Conservation (phyloP, 2,329 filamentous ascomycete species). For the Alternaria longipes region DNA sequence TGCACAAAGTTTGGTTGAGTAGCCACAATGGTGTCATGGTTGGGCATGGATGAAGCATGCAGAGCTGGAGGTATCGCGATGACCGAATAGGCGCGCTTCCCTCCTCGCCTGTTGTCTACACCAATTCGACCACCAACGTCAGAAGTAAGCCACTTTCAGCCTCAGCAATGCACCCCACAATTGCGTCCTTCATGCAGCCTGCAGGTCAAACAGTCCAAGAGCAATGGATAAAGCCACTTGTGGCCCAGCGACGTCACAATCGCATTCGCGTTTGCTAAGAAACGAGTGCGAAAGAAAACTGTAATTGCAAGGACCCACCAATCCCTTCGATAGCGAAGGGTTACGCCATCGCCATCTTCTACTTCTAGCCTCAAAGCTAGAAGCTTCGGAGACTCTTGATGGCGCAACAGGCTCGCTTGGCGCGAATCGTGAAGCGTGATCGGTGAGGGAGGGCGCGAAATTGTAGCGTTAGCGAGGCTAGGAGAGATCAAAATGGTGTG, state of each 20-base stretch:
- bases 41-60: slow-evolving; percentile 1
- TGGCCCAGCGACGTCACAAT: not conserved
- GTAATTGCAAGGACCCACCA: not conserved
- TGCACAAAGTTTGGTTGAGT: slow-evolving; percentile 1
- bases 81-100: slow-evolving; percentile 7
- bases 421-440: slow-evolving; percentile 17
- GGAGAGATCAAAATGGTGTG: slow-evolving; percentile 11
- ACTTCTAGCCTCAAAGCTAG: slow-evolving; percentile 29
- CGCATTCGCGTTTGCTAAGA: not conserved
- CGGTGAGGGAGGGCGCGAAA: slow-evolving; percentile 16
- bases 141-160: slow-evolving; percentile 10
- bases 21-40: not conserved
- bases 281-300: slow-evolving; percentile 5
- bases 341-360: slow-evolving; percentile 1
- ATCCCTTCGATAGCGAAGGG: not conserved
- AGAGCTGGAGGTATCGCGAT: not conserved
- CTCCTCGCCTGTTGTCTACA: slow-evolving; percentile 10
- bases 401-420: slow-evolving; percentile 20
- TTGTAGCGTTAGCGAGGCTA: slow-evolving; percentile 13
- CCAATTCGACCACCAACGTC: slow-evolving; percentile 9
- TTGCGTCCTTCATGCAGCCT: not conserved
- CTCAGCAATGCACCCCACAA: slow-evolving; percentile 14
- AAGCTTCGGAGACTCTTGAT: slow-evolving; percentile 25
- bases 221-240: not conserved
- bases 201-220: not conserved